Base-by-base conservation (phyloP, 129 eudicot species). In the Ambrosia artemisiifolia region DNA sequence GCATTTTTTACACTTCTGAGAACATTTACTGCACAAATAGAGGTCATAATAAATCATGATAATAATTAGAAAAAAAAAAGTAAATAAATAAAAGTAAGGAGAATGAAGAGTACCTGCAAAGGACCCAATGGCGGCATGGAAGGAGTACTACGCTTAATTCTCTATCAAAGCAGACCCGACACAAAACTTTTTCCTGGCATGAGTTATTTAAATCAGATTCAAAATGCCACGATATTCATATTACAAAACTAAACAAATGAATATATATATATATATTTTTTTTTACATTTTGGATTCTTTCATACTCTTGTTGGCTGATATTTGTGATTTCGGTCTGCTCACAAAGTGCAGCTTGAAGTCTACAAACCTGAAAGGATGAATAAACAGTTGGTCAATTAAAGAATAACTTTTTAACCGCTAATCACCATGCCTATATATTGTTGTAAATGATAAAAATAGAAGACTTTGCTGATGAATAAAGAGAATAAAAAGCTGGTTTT, bases 111-210 rank as follows among this genome's bases (percentile, higher is more conserved):
- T 92, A 86, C 94, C 96, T 89, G 96, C 95, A 89, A 38, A 92
- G 88, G 73, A 89, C 77, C 64, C 94, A 86, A 79, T 89, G 96
- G 67, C 95, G 81, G 71, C 94, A 85, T 2, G 98, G 96, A 68
- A 92, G 87, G 63, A 92, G 91, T 57, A 89, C 91, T 49, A 83
- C 57, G 67, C 87, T 80, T 62, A 93, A 87, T 80, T 93, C 95
- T 69, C 95, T 85, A 83, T 93, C 98, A 24, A 89, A 93, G 85
- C 98, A 93, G 60, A 93, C 84, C 77, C 98, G 88, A 61, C 98
- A 93, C 7, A 93, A 80, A 80, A 93, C 83, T 77, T 85, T 93
- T 80, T 93, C 98, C 98, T 93, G 96, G 6, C 33, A 61, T n/a
- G 24, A 38, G 49, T 0, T 69, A 5, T 47, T 35, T 68, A 60